A percentile compares a stretch with the other conserved stretches of the same genome.
phyloP scores from a whole-genome alignment of 257 asterid genomes.

The Solanum chaucha region DNA sequence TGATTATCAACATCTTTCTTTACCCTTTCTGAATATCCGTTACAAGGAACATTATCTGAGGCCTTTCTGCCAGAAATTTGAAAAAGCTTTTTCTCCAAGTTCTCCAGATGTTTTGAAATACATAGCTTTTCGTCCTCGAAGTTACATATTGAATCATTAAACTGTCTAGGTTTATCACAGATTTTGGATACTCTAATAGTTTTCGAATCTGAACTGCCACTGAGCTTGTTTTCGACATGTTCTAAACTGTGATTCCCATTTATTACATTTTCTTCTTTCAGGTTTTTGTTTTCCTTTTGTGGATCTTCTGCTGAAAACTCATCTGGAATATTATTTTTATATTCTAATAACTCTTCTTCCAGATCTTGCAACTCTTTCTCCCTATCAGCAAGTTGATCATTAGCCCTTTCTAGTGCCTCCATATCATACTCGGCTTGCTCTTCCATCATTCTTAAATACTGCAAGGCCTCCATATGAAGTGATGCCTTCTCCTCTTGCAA shows the following conservation, averaged over 20 bases:
- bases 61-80: constrained; percentile 17
- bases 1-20: constrained; percentile 3
- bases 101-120: constrained; percentile 6
- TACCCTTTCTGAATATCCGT: constrained; percentile 10
- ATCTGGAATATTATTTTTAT: constrained; percentile 23
- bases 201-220: constrained; percentile 11
- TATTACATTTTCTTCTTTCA: neutral
- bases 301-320: constrained; percentile 17
- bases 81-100: constrained; percentile 18
- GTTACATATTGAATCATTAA: constrained; percentile 12
- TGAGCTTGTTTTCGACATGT: constrained; percentile 1
- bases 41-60: constrained; percentile 12
- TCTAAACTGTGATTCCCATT: neutral
- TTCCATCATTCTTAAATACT: constrained; percentile 93
- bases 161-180: constrained; percentile 7
- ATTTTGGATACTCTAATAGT: constrained; percentile 2
- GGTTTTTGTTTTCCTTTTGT: constrained; percentile 3
- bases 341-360: constrained; percentile 60
- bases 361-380: constrained; percentile 81
- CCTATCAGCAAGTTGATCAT: constrained; percentile 64
- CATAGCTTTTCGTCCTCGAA: constrained; percentile 38
- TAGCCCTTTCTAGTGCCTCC: constrained; percentile 78
- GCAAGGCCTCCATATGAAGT: constrained; percentile 85
- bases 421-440: constrained; percentile 86
- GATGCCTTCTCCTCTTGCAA: constrained; percentile 95